These are phyloP conservation scores for Solanum appendiculatum DNA, from an alignment of 257 asterid genomes.

Conservation along the genomic window DNA sequence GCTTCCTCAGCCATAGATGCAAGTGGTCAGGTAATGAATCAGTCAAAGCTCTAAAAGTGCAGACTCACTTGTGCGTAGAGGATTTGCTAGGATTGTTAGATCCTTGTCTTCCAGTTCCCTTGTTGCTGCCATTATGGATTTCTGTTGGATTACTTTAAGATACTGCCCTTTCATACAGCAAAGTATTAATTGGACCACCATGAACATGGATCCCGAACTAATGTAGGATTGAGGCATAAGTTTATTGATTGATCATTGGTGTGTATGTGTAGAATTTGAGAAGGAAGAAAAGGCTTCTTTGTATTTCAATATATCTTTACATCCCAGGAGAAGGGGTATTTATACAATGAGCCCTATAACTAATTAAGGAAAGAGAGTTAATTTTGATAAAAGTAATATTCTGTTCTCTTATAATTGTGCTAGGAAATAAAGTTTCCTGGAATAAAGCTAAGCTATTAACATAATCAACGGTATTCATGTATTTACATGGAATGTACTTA, in stretches of 20 bases:
- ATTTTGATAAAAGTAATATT: neutral
- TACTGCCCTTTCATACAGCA: neutral
- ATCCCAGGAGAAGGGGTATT: neutral
- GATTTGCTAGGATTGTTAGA: neutral
- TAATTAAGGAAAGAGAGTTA: neutral
- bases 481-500: neutral
- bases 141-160: neutral
- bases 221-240: neutral
- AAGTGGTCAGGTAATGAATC: constrained; percentile 70
- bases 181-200: neutral
- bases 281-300: neutral
- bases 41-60: neutral
- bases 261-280: neutral
- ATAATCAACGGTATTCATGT: neutral
- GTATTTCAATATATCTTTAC: neutral
- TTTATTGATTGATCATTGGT: neutral
- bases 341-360: neutral
- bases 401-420: neutral
- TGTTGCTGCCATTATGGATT: neutral
- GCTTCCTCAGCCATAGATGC: constrained; percentile 96
- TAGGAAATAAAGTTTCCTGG: neutral
- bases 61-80: neutral
- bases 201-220: neutral
- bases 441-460: neutral
- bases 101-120: neutral